These are phyloP conservation scores for Trametes gibbosa DNA, from an alignment of 768 basidiomycete genomes.

Conservation along the genomic window DNA sequence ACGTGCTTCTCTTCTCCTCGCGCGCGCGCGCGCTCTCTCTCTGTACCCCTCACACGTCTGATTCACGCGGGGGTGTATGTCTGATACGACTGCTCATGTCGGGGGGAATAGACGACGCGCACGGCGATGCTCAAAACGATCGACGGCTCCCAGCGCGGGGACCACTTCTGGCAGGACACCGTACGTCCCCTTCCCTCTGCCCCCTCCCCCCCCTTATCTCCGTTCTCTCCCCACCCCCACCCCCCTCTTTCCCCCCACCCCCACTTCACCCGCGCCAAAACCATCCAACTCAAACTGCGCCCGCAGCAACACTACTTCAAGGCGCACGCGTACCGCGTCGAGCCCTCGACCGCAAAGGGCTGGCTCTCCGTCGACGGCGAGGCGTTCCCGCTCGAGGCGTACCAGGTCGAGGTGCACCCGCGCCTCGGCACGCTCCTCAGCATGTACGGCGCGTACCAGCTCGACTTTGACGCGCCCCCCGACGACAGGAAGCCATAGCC, in stretches of 20 bases:
- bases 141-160: slow-evolving; percentile 61
- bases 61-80: too few species aligned
- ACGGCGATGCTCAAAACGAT: slow-evolving; percentile 50
- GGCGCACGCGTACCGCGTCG: slow-evolving; percentile 69
- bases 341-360: slow-evolving; percentile 53
- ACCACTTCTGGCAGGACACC: slow-evolving; percentile 56
- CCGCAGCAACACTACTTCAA: slow-evolving; percentile 68
- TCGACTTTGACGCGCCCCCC: slow-evolving; percentile 40
- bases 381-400: slow-evolving; percentile 67
- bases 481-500: slow-evolving; percentile 3
- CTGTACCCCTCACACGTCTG: too few species aligned
- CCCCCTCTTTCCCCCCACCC: background rate
- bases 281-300: too few species aligned
- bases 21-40: background rate
- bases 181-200: slow-evolving; percentile 36
- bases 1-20: slow-evolving; percentile 21
- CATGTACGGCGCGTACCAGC: slow-evolving; percentile 57
- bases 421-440: slow-evolving; percentile 66
- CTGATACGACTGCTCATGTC: too few species aligned
- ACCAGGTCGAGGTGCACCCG: slow-evolving; percentile 73
- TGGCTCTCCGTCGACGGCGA: slow-evolving; percentile 78
- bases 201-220: background rate
- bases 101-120: slow-evolving; percentile 44
- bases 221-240: too few species aligned
- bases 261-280: background rate